Evolutionary conservation across 225 moss, liverwort and hornwort genomes (phyloP).

Genomic region (Climacium dendroides): DNA sequence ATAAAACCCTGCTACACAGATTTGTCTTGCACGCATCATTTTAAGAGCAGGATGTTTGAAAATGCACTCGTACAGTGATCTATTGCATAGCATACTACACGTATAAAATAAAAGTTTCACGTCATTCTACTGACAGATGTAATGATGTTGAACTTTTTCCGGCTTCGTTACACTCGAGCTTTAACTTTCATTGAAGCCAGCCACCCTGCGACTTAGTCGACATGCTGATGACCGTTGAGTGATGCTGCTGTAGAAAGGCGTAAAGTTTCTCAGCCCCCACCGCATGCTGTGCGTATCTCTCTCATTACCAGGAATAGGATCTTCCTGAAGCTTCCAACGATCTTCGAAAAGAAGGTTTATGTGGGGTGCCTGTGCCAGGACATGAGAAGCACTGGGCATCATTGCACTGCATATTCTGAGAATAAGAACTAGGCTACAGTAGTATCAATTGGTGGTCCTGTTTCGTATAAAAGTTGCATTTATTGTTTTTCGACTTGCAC

Average conservation of each 20-base stretch:
- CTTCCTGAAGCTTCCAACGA: background rate
- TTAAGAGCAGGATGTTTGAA: background rate
- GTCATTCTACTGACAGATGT: background rate
- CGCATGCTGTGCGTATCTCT: background rate
- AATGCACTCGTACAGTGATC: background rate
- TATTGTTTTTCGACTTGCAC: background rate
- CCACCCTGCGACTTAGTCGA: background rate
- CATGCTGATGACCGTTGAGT: background rate
- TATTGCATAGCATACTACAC: background rate
- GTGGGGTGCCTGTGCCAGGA: background rate
- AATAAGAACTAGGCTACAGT: background rate
- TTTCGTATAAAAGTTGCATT: no score
- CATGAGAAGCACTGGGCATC: no score
- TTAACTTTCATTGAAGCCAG: no score
- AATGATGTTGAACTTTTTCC: background rate
- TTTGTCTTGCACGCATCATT: no score
- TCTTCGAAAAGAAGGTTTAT: background rate
- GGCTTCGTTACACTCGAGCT: rapidly evolving
- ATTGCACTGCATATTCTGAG: background rate
- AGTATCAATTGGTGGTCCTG: no score
- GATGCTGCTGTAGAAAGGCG: background rate
- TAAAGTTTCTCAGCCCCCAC: background rate
- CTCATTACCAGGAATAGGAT: background rate
- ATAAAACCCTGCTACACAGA: no score
- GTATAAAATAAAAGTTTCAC: no score